Evolutionary conservation across 345 rosid species (phyloP).

Genomic region (Cochlearia excelsa): DNA sequence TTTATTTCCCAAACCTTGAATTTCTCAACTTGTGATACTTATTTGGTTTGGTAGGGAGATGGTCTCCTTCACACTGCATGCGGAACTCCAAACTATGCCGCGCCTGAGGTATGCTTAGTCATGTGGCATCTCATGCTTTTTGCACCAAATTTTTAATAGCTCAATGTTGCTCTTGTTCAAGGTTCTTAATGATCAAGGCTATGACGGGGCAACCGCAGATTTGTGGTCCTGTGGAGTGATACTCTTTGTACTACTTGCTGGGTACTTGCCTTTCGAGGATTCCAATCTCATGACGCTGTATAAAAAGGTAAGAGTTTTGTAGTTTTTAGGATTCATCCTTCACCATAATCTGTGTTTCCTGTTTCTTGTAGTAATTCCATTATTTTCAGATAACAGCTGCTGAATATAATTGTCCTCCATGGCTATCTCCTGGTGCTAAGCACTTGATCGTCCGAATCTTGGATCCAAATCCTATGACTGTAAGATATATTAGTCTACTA

Average conservation of each 20-base stretch:
- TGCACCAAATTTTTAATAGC: slow-evolving; percentile 11
- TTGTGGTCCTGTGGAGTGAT: slow-evolving; percentile 99
- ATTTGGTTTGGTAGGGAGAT: slow-evolving; percentile 59
- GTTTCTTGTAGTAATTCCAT: slow-evolving; percentile 22
- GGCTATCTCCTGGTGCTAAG: slow-evolving; percentile 93
- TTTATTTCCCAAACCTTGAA: slow-evolving; percentile 1
- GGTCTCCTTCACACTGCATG: slow-evolving; percentile 99
- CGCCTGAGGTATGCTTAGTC: slow-evolving; percentile 80
- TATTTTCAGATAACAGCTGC: slow-evolving; percentile 73
- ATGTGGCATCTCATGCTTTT: slow-evolving; percentile 25
- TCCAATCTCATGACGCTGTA: slow-evolving; percentile 77
- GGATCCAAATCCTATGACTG: slow-evolving; percentile 85
- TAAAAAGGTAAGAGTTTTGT: slow-evolving; percentile 60
- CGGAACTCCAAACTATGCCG: slow-evolving; percentile 99
- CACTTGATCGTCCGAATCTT: slow-evolving; percentile 75
- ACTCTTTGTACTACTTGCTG: slow-evolving; percentile 96
- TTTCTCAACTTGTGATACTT: slow-evolving; percentile 15
- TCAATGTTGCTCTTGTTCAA: slow-evolving; percentile 27
- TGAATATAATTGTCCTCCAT: slow-evolving; percentile 77
- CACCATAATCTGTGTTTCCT: slow-evolving; percentile 11
- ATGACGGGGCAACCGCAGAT: slow-evolving; percentile 95
- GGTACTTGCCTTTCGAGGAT: slow-evolving; percentile 94
- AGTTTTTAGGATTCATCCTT: slow-evolving; percentile 7
- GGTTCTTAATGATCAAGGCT: slow-evolving; percentile 96
- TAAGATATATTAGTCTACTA: slow-evolving; percentile 40